A percentile compares a stretch with the other conserved stretches of the same genome.
Evolutionary conservation across 805 yeast species (phyloP).

Genomic region (Lipomyces sp.): DNA sequence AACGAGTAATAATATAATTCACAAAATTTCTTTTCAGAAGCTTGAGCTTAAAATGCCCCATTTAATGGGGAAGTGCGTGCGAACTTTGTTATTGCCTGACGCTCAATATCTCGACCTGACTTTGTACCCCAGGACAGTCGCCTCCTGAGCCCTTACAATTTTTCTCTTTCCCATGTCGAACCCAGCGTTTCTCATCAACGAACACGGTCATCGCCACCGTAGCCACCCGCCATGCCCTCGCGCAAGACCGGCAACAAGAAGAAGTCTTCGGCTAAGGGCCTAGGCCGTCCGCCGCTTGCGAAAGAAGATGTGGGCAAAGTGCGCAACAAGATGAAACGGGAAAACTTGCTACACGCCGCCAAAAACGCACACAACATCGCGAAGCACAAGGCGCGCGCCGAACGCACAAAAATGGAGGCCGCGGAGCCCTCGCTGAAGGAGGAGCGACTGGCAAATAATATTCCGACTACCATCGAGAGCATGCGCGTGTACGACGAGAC

Average conservation of each 20-base stretch:
- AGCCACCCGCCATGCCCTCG: no score
- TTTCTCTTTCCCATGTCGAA: no score
- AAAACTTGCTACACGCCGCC: slow-evolving; percentile 20
- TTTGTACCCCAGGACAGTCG: no score
- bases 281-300: slow-evolving; percentile 4
- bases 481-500: slow-evolving; percentile 88
- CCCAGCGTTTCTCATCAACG: no score
- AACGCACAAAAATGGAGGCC: slow-evolving; percentile 83
- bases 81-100: no score
- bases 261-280: slow-evolving; percentile 5
- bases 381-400: slow-evolving; percentile 72
- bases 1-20: no score
- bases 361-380: slow-evolving; percentile 48
- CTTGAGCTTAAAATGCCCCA: no score
- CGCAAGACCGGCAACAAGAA: slow-evolving; percentile 15
- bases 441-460: slow-evolving; percentile 71
- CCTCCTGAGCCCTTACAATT: no score
- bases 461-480: slow-evolving; percentile 77
- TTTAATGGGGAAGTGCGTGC: no score
- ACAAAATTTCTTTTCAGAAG: no score
- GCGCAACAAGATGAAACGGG: slow-evolving; percentile 27
- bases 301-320: slow-evolving; percentile 13
- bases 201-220: no score
- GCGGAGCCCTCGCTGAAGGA: slow-evolving; percentile 77
- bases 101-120: no score